These are phyloP conservation scores for Phytophthora meadii DNA, from an alignment of 352 stramenopile species.

Conservation along the genomic window DNA sequence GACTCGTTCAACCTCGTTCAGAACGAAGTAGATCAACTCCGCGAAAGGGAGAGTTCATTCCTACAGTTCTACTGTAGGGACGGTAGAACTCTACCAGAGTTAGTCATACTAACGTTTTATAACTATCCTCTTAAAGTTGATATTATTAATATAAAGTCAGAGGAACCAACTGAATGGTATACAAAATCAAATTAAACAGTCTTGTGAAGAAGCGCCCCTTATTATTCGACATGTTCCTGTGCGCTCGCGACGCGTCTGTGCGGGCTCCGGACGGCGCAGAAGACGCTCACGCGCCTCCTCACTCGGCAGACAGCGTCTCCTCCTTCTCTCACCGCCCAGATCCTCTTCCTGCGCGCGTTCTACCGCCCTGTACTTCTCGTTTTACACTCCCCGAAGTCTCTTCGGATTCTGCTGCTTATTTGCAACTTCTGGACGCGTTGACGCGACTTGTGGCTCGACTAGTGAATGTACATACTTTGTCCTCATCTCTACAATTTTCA, in stretches of 20 bases:
- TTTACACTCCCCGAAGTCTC: constrained; percentile 4
- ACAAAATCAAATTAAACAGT: too few relatives aligned
- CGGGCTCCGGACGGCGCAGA: neutral
- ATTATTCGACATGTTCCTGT: constrained; percentile 30
- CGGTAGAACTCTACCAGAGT: too few relatives aligned
- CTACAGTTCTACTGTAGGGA: too few relatives aligned
- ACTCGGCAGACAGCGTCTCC: neutral
- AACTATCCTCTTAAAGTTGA: too few relatives aligned
- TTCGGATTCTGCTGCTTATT: constrained; percentile 21
- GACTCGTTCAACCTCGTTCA: too few relatives aligned
- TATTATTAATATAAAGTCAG: too few relatives aligned
- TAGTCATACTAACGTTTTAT: too few relatives aligned
- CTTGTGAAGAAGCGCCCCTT: neutral
- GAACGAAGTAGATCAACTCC: too few relatives aligned
- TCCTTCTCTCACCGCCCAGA: neutral
- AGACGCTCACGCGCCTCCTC: neutral
- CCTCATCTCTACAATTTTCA: constrained; percentile 41
- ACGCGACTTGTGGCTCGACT: constrained; percentile 43
- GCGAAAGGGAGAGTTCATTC: too few relatives aligned
- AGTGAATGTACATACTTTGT: constrained; percentile 50
- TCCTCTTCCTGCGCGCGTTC: neutral
- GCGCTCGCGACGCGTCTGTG: constrained; percentile 24
- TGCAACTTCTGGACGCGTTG: constrained; percentile 36
- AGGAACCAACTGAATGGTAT: too few relatives aligned
- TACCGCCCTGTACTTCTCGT: neutral